Conservation (phyloP, 805 yeast genomes). For the Kodamaea kakaduensis region DNA sequence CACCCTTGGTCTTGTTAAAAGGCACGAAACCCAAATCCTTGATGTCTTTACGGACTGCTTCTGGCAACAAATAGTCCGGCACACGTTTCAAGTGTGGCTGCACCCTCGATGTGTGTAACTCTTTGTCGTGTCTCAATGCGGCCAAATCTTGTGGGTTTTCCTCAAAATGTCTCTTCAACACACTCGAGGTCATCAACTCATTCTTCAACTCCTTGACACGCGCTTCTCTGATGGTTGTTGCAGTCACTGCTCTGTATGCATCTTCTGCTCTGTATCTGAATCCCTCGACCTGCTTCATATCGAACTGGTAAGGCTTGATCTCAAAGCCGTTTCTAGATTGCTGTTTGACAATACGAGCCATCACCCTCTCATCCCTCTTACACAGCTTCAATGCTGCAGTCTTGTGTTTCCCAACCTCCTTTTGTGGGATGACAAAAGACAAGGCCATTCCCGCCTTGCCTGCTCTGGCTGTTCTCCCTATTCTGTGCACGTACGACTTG, state of each 20-base stretch:
- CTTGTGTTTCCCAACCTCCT: constrained; percentile 86
- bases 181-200: constrained; percentile 84
- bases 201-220: constrained; percentile 82
- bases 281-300: constrained; percentile 87
- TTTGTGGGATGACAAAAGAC: constrained; percentile 81
- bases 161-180: constrained; percentile 89
- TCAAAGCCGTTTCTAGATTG: constrained; percentile 73
- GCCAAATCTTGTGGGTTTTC: constrained; percentile 94
- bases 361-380: constrained; percentile 80
- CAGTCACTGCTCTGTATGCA: constrained; percentile 92
- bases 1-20: constrained; percentile 52
- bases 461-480: constrained; percentile 97
- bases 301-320: constrained; percentile 83
- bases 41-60: constrained; percentile 55
- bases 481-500: constrained; percentile 84
- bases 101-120: constrained; percentile 73
- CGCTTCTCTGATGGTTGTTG: constrained; percentile 87
- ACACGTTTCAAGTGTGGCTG: constrained; percentile 87
- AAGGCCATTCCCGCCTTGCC: constrained; percentile 93
- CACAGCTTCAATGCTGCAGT: constrained; percentile 68
- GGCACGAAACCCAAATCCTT: constrained; percentile 69
- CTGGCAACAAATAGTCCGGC: constrained; percentile 88
- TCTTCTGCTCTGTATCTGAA: constrained; percentile 96
- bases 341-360: constrained; percentile 69
- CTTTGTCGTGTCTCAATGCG: constrained; percentile 87